These are phyloP conservation scores for Russula brevipes DNA, from an alignment of 768 basidiomycete species.

Conservation along the genomic window DNA sequence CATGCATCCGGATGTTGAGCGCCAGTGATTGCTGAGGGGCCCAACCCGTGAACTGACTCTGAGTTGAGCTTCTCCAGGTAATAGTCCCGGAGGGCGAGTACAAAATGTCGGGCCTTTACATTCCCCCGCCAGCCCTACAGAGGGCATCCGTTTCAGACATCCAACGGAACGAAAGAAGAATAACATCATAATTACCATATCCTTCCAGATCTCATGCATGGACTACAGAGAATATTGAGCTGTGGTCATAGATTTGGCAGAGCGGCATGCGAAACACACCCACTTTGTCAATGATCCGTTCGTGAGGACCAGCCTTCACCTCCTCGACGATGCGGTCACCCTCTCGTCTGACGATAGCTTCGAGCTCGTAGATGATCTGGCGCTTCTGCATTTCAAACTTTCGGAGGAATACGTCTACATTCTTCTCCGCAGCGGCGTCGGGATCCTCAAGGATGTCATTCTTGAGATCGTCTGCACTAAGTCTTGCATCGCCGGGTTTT, in stretches of 20 bases:
- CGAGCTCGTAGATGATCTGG: slow-evolving; percentile 17
- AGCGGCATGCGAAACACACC: background rate
- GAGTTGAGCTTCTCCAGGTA: slow-evolving; percentile 27
- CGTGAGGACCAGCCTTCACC: slow-evolving; percentile 28
- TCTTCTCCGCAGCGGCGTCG: slow-evolving; percentile 23
- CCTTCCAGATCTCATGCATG: slow-evolving; percentile 24
- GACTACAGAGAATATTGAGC: background rate
- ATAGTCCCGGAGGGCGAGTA: slow-evolving; percentile 32
- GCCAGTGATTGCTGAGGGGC: background rate
- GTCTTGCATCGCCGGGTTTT: background rate
- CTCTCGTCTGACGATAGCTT: slow-evolving; percentile 24
- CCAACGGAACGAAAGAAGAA: too few relatives aligned
- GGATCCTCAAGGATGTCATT: slow-evolving; percentile 28
- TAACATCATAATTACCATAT: slow-evolving; percentile 26
- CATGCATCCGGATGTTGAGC: slow-evolving; percentile 27
- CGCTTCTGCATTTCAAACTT: slow-evolving; percentile 26
- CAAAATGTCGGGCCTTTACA: slow-evolving; percentile 23
- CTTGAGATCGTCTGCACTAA: background rate
- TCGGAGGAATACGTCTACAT: slow-evolving; percentile 23
- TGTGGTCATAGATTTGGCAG: background rate
- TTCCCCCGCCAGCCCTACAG: slow-evolving; percentile 23
- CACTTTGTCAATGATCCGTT: slow-evolving; percentile 24
- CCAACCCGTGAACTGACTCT: background rate
- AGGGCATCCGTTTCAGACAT: background rate
- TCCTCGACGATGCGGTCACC: slow-evolving; percentile 19